These are phyloP conservation scores for Wickerhamiella cacticola DNA, from an alignment of 805 yeast species.

Conservation along the genomic window DNA sequence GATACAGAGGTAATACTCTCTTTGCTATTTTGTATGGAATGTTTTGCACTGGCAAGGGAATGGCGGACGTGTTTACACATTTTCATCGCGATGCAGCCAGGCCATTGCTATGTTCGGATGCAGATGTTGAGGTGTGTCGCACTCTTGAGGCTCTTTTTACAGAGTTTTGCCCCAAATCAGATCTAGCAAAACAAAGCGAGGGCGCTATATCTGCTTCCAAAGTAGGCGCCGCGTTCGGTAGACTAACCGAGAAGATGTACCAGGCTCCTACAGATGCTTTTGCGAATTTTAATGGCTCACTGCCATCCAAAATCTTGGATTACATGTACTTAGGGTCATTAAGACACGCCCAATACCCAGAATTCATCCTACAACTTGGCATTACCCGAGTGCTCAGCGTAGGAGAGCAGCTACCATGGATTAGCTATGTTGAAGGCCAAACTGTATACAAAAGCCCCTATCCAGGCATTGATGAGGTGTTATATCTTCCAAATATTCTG, in stretches of 20 bases:
- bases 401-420: conserved; percentile 70
- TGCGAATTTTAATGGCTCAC: conserved; percentile 41
- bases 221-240: conserved; percentile 6
- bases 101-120: conserved; percentile 73
- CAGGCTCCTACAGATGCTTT: conserved; percentile 24
- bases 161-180: conserved; percentile 42
- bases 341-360: conserved; percentile 63
- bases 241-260: conserved; percentile 10
- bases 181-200: conserved; percentile 12
- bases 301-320: conserved; percentile 75
- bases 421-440: conserved; percentile 24
- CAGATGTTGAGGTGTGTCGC: conserved; percentile 54
- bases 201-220: conserved; percentile 16
- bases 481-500: conserved; percentile 61
- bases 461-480: conserved; percentile 36
- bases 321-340: conserved; percentile 79
- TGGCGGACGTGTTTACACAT: conserved; percentile 54
- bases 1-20: conserved; percentile 84
- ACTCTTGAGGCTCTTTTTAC: conserved; percentile 53
- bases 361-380: conserved; percentile 50
- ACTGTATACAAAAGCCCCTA: neutral
- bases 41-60: conserved; percentile 46
- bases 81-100: conserved; percentile 54
- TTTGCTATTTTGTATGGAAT: conserved; percentile 58
- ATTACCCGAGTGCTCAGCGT: conserved; percentile 71